These are phyloP conservation scores for Cryptomeria japonica DNA, from an alignment of 75 land plant genomes.

Conservation along the genomic window DNA sequence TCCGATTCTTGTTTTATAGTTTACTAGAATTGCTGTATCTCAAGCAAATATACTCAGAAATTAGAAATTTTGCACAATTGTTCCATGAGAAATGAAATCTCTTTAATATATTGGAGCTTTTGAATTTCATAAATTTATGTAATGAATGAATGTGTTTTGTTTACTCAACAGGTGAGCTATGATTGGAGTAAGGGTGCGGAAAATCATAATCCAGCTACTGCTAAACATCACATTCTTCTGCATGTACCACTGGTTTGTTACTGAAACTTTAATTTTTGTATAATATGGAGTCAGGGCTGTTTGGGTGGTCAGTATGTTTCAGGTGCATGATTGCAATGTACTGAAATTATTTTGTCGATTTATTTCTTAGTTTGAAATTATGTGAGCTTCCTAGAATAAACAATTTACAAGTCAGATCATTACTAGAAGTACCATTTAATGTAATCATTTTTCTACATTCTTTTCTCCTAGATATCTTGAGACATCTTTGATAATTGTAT, in stretches of 20 bases:
- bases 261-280: neutral
- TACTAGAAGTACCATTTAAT: neutral
- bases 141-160: neutral
- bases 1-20: neutral
- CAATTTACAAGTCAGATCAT: neutral
- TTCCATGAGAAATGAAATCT: neutral
- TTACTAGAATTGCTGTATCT: neutral
- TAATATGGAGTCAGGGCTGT: neutral
- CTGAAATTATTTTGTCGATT: neutral
- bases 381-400: neutral
- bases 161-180: slow-evolving; percentile 73
- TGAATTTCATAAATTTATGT: neutral
- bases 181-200: slow-evolving; percentile 99
- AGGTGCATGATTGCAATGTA: neutral
- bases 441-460: neutral
- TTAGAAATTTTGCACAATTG: neutral
- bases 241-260: slow-evolving; percentile 69
- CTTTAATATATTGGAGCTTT: neutral
- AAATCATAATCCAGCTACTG: slow-evolving; percentile 88
- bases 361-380: neutral
- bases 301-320: neutral
- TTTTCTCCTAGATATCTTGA: neutral
- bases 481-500: neutral
- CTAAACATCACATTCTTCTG: slow-evolving; percentile 74
- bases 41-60: neutral